Conservation (phyloP, 192 early-diverging fungal genomes). For the Entrophospora sp. region DNA sequence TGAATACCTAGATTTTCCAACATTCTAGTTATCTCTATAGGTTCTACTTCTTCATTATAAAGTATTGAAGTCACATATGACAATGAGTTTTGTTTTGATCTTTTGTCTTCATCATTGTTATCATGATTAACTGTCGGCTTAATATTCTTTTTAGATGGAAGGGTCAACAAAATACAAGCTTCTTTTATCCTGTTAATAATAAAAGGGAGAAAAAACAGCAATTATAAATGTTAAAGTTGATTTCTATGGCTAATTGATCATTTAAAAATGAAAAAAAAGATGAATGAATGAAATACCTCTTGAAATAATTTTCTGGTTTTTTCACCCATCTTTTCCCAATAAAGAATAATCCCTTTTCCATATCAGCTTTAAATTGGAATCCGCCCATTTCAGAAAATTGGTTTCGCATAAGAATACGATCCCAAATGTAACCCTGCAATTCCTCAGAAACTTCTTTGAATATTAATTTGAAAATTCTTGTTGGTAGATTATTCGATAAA, state of each 20-base stretch:
- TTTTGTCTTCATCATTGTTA: background rate
- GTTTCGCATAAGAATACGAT: conserved; percentile 39
- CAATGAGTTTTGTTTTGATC: conserved; percentile 23
- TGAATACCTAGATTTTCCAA: conserved; percentile 32
- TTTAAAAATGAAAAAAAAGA: background rate
- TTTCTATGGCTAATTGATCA: background rate
- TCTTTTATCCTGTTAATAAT: conserved; percentile 26
- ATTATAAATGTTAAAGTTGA: background rate
- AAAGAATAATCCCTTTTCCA: conserved; percentile 37
- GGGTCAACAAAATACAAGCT: conserved; percentile 28
- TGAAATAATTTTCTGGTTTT: conserved; percentile 43
- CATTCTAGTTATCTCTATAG: background rate
- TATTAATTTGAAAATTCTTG: conserved; percentile 27
- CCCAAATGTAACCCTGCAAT: conserved; percentile 47
- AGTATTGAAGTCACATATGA: conserved; percentile 31
- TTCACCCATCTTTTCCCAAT: conserved; percentile 35
- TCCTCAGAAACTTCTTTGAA: conserved; percentile 34
- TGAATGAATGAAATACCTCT: conserved; percentile 24
- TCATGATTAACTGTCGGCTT: background rate
- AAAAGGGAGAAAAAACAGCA: background rate
- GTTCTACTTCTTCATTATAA: conserved; percentile 28
- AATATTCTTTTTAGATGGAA: conserved; percentile 24
- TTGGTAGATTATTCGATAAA: conserved; percentile 27
- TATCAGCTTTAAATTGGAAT: conserved; percentile 37
- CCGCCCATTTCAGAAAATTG: conserved; percentile 44